phyloP scores from a whole-genome alignment of 2,329 filamentous ascomycete genomes.

The Bipolaris zeicola region DNA sequence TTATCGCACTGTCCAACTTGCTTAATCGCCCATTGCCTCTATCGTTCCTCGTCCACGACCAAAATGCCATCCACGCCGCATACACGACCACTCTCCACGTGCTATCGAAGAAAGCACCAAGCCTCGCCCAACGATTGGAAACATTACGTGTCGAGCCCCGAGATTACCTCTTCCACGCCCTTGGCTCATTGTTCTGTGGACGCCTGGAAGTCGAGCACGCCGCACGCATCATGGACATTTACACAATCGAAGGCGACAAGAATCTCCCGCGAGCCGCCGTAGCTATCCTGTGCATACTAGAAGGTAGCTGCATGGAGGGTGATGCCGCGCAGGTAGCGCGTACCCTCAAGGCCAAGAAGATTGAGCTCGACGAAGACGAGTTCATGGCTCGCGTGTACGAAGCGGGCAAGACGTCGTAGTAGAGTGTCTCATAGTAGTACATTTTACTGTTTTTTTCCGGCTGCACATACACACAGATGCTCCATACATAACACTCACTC shows the following conservation, averaged over 20 bases:
- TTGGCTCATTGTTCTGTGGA: constrained; percentile 64
- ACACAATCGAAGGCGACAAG: constrained; percentile 79
- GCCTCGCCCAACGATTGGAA: constrained; percentile 66
- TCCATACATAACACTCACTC: too few species aligned
- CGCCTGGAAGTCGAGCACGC: constrained; percentile 73
- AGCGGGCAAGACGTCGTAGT: constrained; percentile 36
- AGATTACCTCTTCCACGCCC: constrained; percentile 65
- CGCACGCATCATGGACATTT: constrained; percentile 78
- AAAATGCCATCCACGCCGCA: constrained; percentile 69
- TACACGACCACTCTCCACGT: constrained; percentile 73
- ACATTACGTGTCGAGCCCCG: constrained; percentile 49
- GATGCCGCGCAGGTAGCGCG: constrained; percentile 36
- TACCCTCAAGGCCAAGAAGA: constrained; percentile 21
- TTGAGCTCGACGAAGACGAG: constrained; percentile 32
- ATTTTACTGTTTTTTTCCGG: too few species aligned
- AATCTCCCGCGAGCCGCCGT: constrained; percentile 73
- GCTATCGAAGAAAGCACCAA: constrained; percentile 67
- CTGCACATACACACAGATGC: background rate
- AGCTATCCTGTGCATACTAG: constrained; percentile 63
- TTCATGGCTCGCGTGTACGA: constrained; percentile 45
- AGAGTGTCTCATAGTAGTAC: too few species aligned
- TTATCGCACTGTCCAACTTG: constrained; percentile 75
- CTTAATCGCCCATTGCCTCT: constrained; percentile 77
- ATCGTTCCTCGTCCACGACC: constrained; percentile 74
- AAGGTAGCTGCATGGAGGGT: constrained; percentile 50